Evolutionary conservation across 257 asterid species (phyloP), one percentile per base, ranked within the genome.

Genomic region (Solanum appendiculatum): DNA sequence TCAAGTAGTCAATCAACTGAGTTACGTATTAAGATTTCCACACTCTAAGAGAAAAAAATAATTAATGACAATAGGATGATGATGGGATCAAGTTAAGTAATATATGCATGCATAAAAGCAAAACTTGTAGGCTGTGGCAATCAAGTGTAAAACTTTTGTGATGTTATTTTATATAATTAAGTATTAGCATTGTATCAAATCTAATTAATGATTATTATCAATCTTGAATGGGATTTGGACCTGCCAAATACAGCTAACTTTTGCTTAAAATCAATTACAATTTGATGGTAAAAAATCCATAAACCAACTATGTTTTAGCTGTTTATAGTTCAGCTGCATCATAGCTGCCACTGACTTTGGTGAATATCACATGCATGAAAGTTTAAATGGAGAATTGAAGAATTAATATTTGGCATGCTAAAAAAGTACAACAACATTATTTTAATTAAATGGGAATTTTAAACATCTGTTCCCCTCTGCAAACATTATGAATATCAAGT

Each of bases 261-360:
- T 25, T 46, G 29, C 20, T 80, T n/a, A 46, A 80, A 80, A 80
- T 31, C 68, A 31, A 46, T 46, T 48, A 27, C 27, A 46, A 16
- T 46, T 80, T 80, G 66, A 80, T 80, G 85, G 85, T 80, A 80
- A 80, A 44, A 48, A 46, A 27, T 16, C 16, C 84, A 78, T 7
- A 27, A 80, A 31, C 27, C 66, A 80, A 29, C 40, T 27, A 15
- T 29, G 18, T 48, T 80, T 80, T 80, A 88, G 87, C 56, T 39
- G 68, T 73, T 84, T 84, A 80, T 80, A 29, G 40, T 48, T 80
- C 85, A 39, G 75, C 75, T 85, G 64, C 34, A 88, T 88, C 51
- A 68, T 68, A 66, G 84, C 86, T 75, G 73, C 44, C 81, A 77
- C 54, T 33, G 25, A 72, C 36, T 70, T 69, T 48, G 31, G 68